Conservation (phyloP, 257 asterid species). For the Salvia rosmarinus region DNA sequence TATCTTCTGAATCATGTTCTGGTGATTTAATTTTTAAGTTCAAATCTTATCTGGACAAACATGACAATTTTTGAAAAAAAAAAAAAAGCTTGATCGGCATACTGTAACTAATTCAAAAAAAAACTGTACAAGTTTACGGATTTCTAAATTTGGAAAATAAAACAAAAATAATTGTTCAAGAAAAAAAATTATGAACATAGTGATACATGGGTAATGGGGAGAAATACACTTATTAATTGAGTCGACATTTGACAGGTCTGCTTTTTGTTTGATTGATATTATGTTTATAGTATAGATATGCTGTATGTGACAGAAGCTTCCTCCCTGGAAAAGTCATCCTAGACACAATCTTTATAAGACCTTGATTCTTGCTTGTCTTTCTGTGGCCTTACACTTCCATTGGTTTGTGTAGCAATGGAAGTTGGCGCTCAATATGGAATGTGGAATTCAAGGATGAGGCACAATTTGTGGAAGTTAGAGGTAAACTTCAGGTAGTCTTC, state of each 20-base stretch:
- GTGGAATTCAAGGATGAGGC: constrained; percentile 73
- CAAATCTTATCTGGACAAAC: not conserved
- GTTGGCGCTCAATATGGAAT: constrained; percentile 91
- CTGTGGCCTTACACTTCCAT: constrained; percentile 30
- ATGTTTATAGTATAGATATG: not conserved
- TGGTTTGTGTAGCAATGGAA: constrained; percentile 72
- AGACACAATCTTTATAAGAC: constrained; percentile 19
- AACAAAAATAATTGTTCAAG: not conserved
- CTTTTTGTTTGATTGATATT: constrained; percentile 2
- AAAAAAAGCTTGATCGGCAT: not conserved
- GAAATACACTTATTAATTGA: not conserved
- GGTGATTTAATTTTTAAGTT: not conserved
- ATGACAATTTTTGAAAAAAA: not conserved
- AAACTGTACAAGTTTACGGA: not conserved
- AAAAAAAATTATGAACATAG: not conserved
- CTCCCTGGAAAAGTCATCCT: constrained; percentile 25
- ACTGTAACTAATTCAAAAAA: not conserved
- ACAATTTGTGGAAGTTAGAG: constrained; percentile 78
- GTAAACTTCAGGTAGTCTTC: constrained; percentile 71
- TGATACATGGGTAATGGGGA: not conserved
- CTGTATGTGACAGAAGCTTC: constrained; percentile 8
- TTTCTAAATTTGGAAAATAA: not conserved
- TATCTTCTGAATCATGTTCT: not conserved
- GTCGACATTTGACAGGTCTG: not conserved
- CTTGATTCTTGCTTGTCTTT: constrained; percentile 21